A percentile compares a stretch with the other conserved stretches of the same genome.
phyloP scores from a whole-genome alignment of 306 rosid genomes.

The Lablab purpureus region DNA sequence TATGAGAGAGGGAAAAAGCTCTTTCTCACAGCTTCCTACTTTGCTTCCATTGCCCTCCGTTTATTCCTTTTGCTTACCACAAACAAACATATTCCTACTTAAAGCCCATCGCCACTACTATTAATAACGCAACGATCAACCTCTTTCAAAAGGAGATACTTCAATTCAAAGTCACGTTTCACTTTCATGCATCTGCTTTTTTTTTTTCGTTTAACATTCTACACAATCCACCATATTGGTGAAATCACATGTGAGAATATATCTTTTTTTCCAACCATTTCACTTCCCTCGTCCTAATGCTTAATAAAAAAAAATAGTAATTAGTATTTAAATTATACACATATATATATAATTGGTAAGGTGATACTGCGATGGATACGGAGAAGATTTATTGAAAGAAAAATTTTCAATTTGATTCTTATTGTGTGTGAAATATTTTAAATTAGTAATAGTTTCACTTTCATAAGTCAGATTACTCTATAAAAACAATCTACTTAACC shows the following conservation, averaged over 20 bases:
- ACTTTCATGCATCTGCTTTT: neutral
- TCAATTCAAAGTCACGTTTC: slow-evolving; percentile 49
- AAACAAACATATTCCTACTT: slow-evolving; percentile 35
- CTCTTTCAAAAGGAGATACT: slow-evolving; percentile 37
- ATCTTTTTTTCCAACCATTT: neutral
- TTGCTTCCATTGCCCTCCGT: slow-evolving; percentile 32
- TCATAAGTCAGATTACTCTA: too few species aligned
- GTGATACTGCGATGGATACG: too few species aligned
- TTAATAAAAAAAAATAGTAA: too few species aligned
- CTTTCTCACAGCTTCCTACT: slow-evolving; percentile 8
- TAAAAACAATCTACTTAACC: too few species aligned
- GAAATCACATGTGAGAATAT: slow-evolving; percentile 27
- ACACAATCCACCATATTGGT: neutral
- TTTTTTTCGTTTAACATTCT: slow-evolving; percentile 32
- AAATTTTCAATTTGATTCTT: too few species aligned
- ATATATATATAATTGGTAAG: too few species aligned
- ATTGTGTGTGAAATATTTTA: too few species aligned
- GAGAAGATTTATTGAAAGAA: too few species aligned
- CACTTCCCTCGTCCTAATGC: neutral
- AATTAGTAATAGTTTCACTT: too few species aligned
- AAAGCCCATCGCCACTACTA: slow-evolving; percentile 1
- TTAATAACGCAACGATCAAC: neutral
- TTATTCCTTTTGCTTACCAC: slow-evolving; percentile 45
- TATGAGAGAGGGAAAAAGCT: slow-evolving; percentile 18
- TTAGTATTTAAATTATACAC: too few species aligned